Base-by-base conservation (phyloP, 192 early-diverging fungal genomes). In the Coemansia sp. region DNA sequence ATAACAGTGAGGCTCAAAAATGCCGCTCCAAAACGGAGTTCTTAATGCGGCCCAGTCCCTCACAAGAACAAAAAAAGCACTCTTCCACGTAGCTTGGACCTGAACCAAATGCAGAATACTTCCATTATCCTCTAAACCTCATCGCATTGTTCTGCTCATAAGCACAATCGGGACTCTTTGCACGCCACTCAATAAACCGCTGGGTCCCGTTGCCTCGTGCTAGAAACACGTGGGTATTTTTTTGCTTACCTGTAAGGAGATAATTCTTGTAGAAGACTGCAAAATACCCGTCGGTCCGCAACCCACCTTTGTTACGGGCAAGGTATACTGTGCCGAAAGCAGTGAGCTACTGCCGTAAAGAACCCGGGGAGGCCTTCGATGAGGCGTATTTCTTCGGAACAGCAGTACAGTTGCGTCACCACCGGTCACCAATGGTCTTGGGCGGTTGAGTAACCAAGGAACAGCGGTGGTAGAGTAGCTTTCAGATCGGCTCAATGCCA, bases 321-420 rank as follows among this genome's bases (percentile, higher is more conserved):
- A 2, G 11, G 6, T 52, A 10, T 28, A 12, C 23, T 26, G 52
- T 21, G 21, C 52, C 52, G 14, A 55, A 16, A 55, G 52, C 52
- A 55, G 52, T 55, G 26, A 55, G 33, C 3, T 28, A 7, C 52
- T 0, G 25, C 48, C 48, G 48, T 52, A 52, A 11, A 1, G 48
- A 52, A 28, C 23, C 48, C 13, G 0, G 12, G 31, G 31, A 4
- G 1, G 31, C 31, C 11, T 28, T 23, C 23, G 23, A 13, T 3
- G 48, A 26, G 25, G 48, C 10, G 48, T 10, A 52, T 28, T 3
- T 28, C 25, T 52, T 14, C 26, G 26, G 28, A 28, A 16, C 14
- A 4, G 28, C 52, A 55, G 52, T 55, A 55, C 26, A n/a, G 2
- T 55, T 55, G 16, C 28, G 52, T 55, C 52, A 55, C 52, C 52